Evolutionary conservation across 805 yeast genomes (phyloP).

Genomic region (Blastobotrys robertii): DNA sequence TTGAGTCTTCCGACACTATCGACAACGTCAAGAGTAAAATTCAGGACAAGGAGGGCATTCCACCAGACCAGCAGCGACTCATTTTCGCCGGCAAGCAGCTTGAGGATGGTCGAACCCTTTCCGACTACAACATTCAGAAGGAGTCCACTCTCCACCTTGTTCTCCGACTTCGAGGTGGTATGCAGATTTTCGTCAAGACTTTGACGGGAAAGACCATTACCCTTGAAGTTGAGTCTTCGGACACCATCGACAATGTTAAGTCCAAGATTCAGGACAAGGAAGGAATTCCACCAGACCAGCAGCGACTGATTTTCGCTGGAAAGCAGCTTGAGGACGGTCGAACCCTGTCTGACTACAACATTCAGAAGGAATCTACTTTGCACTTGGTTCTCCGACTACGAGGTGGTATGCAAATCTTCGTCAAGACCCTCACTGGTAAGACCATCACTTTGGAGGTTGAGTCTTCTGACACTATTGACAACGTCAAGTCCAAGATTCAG

Average conservation of each 20-base stretch:
- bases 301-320: slow-evolving; percentile 90
- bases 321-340: slow-evolving; percentile 93
- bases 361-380: slow-evolving; percentile 84
- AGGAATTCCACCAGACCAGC: slow-evolving; percentile 96
- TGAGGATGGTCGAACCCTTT: slow-evolving; percentile 97
- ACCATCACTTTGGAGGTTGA: slow-evolving; percentile 97
- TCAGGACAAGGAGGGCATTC: slow-evolving; percentile 99
- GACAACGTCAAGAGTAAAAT: slow-evolving; percentile 98
- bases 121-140: slow-evolving; percentile 99
- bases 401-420: slow-evolving; percentile 86
- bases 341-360: slow-evolving; percentile 88
- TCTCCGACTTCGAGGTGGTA: slow-evolving; percentile 94
- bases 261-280: slow-evolving; percentile 93
- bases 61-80: slow-evolving; percentile 99
- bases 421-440: slow-evolving; percentile 99
- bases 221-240: slow-evolving; percentile 83
- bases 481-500: slow-evolving; percentile 96
- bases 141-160: slow-evolving; percentile 97
- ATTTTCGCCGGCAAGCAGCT: slow-evolving; percentile 99
- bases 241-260: slow-evolving; percentile 90
- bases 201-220: slow-evolving; percentile 87
- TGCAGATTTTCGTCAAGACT: slow-evolving; percentile 75
- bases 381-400: slow-evolving; percentile 80
- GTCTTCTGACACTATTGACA: slow-evolving; percentile 97
- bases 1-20: slow-evolving; percentile 96